Evolutionary conservation across 2,329 filamentous ascomycete species (phyloP).

Genomic region (Fusarium coffeatum): DNA sequence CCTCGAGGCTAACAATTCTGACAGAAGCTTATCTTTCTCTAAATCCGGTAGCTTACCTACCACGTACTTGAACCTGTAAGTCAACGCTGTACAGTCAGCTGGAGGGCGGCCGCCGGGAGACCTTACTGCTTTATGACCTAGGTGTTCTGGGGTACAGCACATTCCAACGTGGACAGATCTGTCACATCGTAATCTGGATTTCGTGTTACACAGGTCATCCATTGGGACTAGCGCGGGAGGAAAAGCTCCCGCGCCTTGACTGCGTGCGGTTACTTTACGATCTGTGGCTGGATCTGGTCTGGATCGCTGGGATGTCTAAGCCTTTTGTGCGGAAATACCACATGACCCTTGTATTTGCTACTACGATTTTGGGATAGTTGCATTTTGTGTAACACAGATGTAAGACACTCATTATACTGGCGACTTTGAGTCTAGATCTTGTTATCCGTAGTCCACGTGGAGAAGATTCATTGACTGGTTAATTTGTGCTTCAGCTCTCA

Average conservation of each 20-base stretch:
- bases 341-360: neutral
- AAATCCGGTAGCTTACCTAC: neutral
- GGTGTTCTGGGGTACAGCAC: neutral
- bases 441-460: neutral
- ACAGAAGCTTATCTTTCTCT: conserved; percentile 16
- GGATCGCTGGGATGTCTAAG: neutral
- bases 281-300: neutral
- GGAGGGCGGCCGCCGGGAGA: neutral
- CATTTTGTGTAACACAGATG: neutral
- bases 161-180: neutral
- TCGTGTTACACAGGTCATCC: conserved; percentile 11
- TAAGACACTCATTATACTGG: neutral
- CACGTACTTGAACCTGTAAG: neutral
- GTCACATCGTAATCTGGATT: neutral
- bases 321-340: neutral
- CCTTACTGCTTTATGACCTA: too few relatives aligned
- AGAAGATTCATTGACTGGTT: neutral
- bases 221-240: neutral
- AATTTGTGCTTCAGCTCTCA: too few relatives aligned
- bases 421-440: neutral
- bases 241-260: neutral
- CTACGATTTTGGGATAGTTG: neutral
- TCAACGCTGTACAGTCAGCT: neutral
- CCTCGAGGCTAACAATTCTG: neutral
- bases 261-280: conserved; percentile 9